Evolutionary conservation across 1,284 basidiomycete genomes (phyloP).

Genomic region (Ganoderma meredithae): DNA sequence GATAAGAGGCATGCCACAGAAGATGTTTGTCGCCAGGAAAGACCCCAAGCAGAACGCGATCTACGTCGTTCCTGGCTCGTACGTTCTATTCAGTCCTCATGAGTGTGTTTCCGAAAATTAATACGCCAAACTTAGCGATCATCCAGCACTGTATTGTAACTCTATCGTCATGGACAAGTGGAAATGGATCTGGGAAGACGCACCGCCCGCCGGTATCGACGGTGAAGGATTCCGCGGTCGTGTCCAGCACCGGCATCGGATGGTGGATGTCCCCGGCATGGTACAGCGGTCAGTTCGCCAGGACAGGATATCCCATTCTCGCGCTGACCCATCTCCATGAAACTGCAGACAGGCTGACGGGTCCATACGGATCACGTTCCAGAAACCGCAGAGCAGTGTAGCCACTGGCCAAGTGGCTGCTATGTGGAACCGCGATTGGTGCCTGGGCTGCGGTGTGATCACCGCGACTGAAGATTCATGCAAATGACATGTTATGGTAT

Average conservation of each 20-base stretch:
- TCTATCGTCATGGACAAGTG: constrained; percentile 60
- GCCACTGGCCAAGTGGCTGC: constrained; percentile 83
- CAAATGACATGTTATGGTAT: neutral
- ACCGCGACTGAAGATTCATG: constrained; percentile 20
- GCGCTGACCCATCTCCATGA: neutral
- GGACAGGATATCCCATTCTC: neutral
- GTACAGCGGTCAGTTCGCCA: constrained; percentile 42
- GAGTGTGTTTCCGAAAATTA: constrained; percentile 4
- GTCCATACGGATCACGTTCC: constrained; percentile 56
- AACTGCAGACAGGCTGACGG: constrained; percentile 18
- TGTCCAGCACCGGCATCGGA: constrained; percentile 80
- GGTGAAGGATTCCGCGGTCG: constrained; percentile 55
- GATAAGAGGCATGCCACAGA: constrained; percentile 66
- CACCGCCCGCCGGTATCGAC: constrained; percentile 57
- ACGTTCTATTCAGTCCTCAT: constrained; percentile 40
- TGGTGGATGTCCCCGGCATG: constrained; percentile 61
- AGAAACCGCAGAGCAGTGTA: constrained; percentile 72
- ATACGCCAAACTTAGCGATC: constrained; percentile 51
- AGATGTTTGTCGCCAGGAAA: constrained; percentile 84
- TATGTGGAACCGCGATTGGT: constrained; percentile 79
- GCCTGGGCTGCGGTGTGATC: constrained; percentile 86
- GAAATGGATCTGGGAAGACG: constrained; percentile 79
- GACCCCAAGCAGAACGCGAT: constrained; percentile 68
- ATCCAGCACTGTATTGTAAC: constrained; percentile 67
- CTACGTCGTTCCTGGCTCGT: constrained; percentile 81